Percentiles rank a stretch among this genome's conserved stretches.
phyloP scores from a whole-genome alignment of 2,329 filamentous ascomycete species.

The Xylariales sp. region DNA sequence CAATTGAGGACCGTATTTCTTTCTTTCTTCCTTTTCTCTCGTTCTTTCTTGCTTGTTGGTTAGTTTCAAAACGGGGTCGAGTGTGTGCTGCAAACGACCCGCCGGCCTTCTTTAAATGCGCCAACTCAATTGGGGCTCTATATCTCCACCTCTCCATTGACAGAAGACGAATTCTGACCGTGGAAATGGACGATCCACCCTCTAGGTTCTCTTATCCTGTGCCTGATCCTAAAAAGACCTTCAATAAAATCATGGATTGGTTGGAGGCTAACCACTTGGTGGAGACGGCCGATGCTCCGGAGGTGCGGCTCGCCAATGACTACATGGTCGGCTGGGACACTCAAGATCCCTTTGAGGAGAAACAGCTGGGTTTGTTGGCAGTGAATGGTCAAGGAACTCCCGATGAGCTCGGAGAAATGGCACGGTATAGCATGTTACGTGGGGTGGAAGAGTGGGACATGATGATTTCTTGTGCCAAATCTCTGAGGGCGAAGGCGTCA shows the following conservation, averaged over 20 bases:
- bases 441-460: conserved; percentile 29
- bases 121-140: too few species aligned
- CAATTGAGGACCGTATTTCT: too few species aligned
- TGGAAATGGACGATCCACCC: too few species aligned
- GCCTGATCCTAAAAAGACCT: conserved; percentile 2
- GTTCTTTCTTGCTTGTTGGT: too few species aligned
- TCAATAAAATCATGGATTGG: conserved; percentile 10
- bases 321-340: conserved; percentile 28
- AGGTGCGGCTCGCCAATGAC: conserved; percentile 15
- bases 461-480: conserved; percentile 23
- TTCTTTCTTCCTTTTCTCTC: too few species aligned
- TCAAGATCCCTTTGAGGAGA: conserved; percentile 15
- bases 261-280: conserved; percentile 7
- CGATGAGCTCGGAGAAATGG: conserved; percentile 21
- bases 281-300: conserved; percentile 3
- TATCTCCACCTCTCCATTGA: too few species aligned
- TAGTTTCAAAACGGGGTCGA: too few species aligned
- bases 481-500: conserved; percentile 18
- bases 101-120: too few species aligned
- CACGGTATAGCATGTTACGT: conserved; percentile 21
- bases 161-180: too few species aligned
- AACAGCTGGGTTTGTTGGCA: conserved; percentile 21
- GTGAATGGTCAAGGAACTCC: conserved; percentile 15
- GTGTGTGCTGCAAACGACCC: too few species aligned
- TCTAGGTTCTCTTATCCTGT: conserved; percentile 1